Evolutionary conservation across 1,284 basidiomycete species (phyloP), one percentile per base, ranked within the genome.

Genomic region (Irpex rosettiformis): DNA sequence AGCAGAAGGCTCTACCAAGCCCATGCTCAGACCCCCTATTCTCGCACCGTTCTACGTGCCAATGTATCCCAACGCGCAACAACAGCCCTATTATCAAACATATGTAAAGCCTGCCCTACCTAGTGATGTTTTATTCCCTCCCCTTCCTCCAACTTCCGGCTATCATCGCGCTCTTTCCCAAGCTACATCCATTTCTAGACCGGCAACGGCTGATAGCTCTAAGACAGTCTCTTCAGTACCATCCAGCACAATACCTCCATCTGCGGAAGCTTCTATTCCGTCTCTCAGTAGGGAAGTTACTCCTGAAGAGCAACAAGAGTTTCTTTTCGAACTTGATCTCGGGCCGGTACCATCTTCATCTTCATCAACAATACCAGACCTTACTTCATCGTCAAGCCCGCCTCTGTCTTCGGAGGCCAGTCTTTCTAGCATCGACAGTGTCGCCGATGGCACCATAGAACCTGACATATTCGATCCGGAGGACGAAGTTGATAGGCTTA

Each of bases 321-420:
- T 28, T 10, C 45, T 33, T 37, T 43, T 30, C 11, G 27, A 57
- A n/a, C 48, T 27, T n/a, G 27, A 57, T 11, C 48, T 27, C n/a
- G 25, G 16, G 16, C 33, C 10, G 16, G 33, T n/a, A 51, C 52
- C 63, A 3, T 57, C 64, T 1, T 65, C 66, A 3, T 72, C 72
- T 0, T 70, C 71, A 3, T 76, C 76, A 1, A 79, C 81, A 33
- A 62, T 85, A 40, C 88, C 88, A 16, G 83, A 79, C 37, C 77
- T 90, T 24, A 83, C 80, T 63, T 87, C 86, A 1, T 88, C 88
- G 0, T 89, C 87, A 4, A 90, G 88, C 62, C 86, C 88, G 1
- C 79, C 79, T 18, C 75, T 77, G 43, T 75, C 75, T 52, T 72
- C 72, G 22, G 67, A 64, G 21, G 55, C 33, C 27, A 69, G 65